Conservation (phyloP, 2,329 filamentous ascomycete genomes). For the Alternaria sp. region DNA sequence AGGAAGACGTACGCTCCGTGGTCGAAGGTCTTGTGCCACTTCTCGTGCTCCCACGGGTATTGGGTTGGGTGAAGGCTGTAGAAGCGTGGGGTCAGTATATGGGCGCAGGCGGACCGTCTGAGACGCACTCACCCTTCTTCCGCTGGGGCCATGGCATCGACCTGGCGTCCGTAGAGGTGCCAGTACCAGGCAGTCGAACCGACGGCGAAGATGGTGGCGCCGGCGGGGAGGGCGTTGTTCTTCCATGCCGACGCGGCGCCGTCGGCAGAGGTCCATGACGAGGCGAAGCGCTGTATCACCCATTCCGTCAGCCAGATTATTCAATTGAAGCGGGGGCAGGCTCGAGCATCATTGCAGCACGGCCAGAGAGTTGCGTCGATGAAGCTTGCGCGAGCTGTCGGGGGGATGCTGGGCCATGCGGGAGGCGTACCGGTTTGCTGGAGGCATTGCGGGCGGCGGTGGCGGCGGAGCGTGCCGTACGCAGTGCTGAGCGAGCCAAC, state of each 20-base stretch:
- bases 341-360: conserved; percentile 21
- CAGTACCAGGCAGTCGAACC: conserved; percentile 97
- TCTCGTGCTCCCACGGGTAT: conserved; percentile 95
- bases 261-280: conserved; percentile 75
- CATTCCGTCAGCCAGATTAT: conserved; percentile 43
- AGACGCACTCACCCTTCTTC: conserved; percentile 90
- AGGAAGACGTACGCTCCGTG: conserved; percentile 81
- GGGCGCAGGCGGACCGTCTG: conserved; percentile 37
- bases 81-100: conserved; percentile 38
- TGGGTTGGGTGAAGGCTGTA: conserved; percentile 85
- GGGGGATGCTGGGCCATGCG: conserved; percentile 36
- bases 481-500: conserved; percentile 92
- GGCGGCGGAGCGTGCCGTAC: conserved; percentile 85
- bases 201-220: conserved; percentile 84
- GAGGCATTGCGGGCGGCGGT: conserved; percentile 74
- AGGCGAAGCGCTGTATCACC: conserved; percentile 64
- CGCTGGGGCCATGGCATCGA: conserved; percentile 87
- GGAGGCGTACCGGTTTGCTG: conserved; percentile 57
- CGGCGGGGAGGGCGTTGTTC: conserved; percentile 85
- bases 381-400: conserved; percentile 43
- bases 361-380: conserved; percentile 32
- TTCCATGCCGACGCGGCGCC: conserved; percentile 77
- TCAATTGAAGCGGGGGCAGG: conserved; percentile 39
- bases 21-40: conserved; percentile 95
- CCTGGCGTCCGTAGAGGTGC: conserved; percentile 89